These are phyloP conservation scores for Calonectria honghensis DNA, from an alignment of 2,329 filamentous ascomycete species.

Conservation along the genomic window DNA sequence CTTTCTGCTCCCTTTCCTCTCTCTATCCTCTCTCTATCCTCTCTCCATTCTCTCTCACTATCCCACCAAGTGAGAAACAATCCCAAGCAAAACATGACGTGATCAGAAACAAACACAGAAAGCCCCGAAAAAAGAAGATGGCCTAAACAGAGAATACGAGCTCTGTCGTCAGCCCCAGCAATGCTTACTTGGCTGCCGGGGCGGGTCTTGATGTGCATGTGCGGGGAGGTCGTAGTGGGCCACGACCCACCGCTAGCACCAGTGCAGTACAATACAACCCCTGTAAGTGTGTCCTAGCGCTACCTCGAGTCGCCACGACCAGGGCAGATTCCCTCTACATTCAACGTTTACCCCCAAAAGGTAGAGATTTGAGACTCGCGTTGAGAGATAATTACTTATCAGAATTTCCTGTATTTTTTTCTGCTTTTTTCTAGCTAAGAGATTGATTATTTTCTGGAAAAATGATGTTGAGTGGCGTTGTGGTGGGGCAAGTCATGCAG, in stretches of 20 bases:
- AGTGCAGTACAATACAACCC: neutral
- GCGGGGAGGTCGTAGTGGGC: neutral
- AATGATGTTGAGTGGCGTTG: no score
- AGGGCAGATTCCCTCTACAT: no score
- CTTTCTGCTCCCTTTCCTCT: neutral
- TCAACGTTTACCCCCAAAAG: no score
- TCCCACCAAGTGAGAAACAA: neutral
- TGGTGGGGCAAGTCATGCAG: no score
- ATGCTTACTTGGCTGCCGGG: neutral
- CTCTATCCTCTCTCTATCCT: neutral
- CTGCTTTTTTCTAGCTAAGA: no score
- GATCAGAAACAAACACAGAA: neutral
- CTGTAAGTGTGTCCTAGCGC: no score
- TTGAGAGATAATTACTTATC: no score
- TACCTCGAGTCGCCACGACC: no score
- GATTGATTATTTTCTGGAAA: no score
- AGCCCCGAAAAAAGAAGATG: neutral
- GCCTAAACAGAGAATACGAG: conserved; percentile 18
- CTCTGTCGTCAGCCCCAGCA: conserved; percentile 6
- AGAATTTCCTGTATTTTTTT: no score
- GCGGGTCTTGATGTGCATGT: conserved; percentile 4
- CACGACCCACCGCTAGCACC: neutral
- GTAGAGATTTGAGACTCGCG: no score
- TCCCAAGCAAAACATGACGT: neutral
- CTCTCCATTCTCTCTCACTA: neutral